Evolutionary conservation across 805 yeast species (phyloP).

Genomic region (Cyberlindnera xishuangbannaensis): DNA sequence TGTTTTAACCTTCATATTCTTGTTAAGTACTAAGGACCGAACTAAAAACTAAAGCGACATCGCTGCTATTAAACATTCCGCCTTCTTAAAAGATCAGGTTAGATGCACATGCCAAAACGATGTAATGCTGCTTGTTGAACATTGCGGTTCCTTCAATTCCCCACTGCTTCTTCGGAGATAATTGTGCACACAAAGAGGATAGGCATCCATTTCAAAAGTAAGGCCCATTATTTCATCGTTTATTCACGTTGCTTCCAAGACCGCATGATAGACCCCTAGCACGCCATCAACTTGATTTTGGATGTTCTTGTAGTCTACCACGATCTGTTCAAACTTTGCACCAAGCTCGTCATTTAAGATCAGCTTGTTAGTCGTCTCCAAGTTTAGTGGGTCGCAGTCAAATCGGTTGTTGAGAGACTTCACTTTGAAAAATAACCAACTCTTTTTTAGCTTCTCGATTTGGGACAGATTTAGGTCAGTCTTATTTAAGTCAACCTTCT

Average conservation of each 20-base stretch:
- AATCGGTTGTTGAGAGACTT: conserved; percentile 15
- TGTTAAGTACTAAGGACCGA: no score
- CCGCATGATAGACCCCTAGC: conserved; percentile 4
- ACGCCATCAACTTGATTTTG: conserved; percentile 6
- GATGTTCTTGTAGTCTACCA: conserved; percentile 8
- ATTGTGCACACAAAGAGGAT: no score
- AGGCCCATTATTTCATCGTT: conserved; percentile 4
- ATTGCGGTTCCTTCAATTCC: no score
- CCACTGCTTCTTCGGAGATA: no score
- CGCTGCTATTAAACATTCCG: no score
- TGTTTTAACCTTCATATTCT: no score
- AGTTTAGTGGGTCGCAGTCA: conserved; percentile 12
- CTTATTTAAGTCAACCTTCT: conserved; percentile 20
- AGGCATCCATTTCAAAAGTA: conserved; percentile 26
- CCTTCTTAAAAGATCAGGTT: no score
- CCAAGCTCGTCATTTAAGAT: conserved; percentile 20
- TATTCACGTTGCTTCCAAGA: background rate
- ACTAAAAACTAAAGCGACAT: no score
- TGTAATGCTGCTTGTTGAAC: no score
- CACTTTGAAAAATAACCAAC: conserved; percentile 38
- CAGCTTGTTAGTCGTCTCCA: conserved; percentile 13
- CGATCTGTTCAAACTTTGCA: conserved; percentile 9
- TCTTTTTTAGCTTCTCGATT: conserved; percentile 29
- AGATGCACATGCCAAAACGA: no score
- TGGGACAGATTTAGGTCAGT: conserved; percentile 23